Percentiles rank a stretch among this genome's conserved stretches.
These are phyloP conservation scores for Euphrasia arctica DNA, from an alignment of 305 asterid genomes.

Conservation along the genomic window DNA sequence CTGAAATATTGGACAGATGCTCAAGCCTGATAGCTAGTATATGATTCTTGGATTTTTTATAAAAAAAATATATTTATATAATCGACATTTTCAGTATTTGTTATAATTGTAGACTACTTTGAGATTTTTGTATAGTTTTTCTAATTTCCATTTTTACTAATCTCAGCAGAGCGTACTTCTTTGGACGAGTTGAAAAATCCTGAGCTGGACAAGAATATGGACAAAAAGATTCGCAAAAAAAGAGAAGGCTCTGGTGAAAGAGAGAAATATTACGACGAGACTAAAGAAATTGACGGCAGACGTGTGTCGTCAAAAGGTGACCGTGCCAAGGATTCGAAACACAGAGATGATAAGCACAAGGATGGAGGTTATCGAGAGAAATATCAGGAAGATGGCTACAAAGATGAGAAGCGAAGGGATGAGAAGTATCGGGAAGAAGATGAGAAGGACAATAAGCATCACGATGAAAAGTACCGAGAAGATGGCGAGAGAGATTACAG, in stretches of 20 bases:
- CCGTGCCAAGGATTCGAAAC: constrained; percentile 59
- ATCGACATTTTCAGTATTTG: constrained; percentile 1
- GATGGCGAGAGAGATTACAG: constrained; percentile 61
- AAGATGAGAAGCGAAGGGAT: constrained; percentile 52
- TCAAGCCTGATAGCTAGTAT: constrained; percentile 21
- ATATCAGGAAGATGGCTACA: constrained; percentile 54
- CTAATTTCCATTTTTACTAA: constrained; percentile 22
- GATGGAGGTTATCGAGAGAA: constrained; percentile 52
- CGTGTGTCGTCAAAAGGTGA: constrained; percentile 60
- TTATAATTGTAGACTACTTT: not conserved
- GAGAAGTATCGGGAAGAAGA: constrained; percentile 59
- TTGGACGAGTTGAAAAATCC: constrained; percentile 50
- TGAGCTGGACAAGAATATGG: constrained; percentile 62
- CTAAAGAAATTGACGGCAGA: constrained; percentile 57
- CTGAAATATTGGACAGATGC: constrained; percentile 12
- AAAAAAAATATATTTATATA: not conserved
- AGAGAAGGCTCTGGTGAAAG: constrained; percentile 64
- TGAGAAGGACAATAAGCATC: constrained; percentile 56
- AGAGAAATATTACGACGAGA: constrained; percentile 53
- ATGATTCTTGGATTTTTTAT: constrained; percentile 3
- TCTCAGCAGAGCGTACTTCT: constrained; percentile 44
- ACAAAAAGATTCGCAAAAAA: constrained; percentile 56
- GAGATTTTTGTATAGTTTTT: not conserved
- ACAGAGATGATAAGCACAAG: constrained; percentile 66
- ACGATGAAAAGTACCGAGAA: constrained; percentile 53